Evolutionary conservation across 2,329 filamentous ascomycete species (phyloP).

Genomic region (Penicillium sp.): DNA sequence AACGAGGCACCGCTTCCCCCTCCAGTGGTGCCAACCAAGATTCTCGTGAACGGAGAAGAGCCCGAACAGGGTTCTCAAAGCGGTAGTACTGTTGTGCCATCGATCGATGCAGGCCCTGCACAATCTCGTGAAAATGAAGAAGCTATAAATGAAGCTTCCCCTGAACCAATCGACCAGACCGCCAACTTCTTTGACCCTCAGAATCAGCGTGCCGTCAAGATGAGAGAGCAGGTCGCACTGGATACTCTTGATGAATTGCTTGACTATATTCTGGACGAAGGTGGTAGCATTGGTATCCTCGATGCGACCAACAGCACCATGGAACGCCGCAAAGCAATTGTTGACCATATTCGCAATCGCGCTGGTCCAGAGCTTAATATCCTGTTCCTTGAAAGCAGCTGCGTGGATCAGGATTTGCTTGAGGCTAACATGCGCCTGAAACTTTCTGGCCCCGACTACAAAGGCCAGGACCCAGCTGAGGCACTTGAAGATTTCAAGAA

Average conservation of each 20-base stretch:
- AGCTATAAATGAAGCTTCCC: slow-evolving; percentile 28
- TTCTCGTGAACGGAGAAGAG: slow-evolving; percentile 58
- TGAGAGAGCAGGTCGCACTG: slow-evolving; percentile 88
- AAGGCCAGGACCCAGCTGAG: slow-evolving; percentile 81
- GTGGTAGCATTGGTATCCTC: slow-evolving; percentile 88
- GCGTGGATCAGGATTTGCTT: slow-evolving; percentile 76
- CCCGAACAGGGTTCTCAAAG: slow-evolving; percentile 26
- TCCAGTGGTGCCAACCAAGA: slow-evolving; percentile 49
- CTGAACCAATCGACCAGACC: slow-evolving; percentile 74
- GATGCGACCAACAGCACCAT: slow-evolving; percentile 97
- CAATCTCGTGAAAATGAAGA: slow-evolving; percentile 18
- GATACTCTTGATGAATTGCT: slow-evolving; percentile 89
- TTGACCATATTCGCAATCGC: slow-evolving; percentile 75
- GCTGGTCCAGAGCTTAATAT: slow-evolving; percentile 85
- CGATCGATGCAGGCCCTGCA: slow-evolving; percentile 22
- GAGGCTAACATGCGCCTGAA: slow-evolving; percentile 98
- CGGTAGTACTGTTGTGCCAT: slow-evolving; percentile 27
- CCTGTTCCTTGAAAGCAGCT: slow-evolving; percentile 92
- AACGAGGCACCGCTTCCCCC: slow-evolving; percentile 38
- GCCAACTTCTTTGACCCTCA: slow-evolving; percentile 91
- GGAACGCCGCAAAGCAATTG: slow-evolving; percentile 75
- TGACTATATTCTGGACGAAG: slow-evolving; percentile 78
- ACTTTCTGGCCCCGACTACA: slow-evolving; percentile 92
- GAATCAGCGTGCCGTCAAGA: slow-evolving; percentile 75
- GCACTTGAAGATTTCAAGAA: slow-evolving; percentile 89